Evolutionary conservation across 495 filamentous ascomycete species (phyloP).

Genomic region (Acidomyces sp.): DNA sequence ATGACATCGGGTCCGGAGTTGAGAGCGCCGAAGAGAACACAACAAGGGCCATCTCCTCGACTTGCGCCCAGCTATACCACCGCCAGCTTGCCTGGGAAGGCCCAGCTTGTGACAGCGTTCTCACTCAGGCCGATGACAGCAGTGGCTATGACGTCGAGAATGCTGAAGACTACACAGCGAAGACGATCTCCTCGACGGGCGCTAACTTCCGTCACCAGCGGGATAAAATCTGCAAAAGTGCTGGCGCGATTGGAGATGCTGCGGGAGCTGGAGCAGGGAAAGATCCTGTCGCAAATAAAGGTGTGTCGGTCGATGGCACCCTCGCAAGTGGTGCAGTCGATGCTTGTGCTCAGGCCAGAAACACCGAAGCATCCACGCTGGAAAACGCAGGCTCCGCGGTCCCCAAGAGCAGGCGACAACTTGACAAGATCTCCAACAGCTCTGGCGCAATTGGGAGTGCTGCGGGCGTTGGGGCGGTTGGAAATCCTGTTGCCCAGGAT

Average conservation of each 20-base stretch:
- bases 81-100: conserved; percentile 11
- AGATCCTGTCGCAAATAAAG: neutral
- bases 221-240: conserved; percentile 9
- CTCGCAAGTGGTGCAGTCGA: conserved; percentile 2
- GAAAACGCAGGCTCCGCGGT: conserved; percentile 6
- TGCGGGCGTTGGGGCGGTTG: neutral
- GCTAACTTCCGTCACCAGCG: conserved; percentile 2
- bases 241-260: conserved; percentile 1
- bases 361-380: neutral
- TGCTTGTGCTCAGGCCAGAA: neutral
- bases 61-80: too few relatives aligned
- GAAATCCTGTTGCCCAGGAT: neutral
- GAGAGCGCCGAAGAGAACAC: conserved; percentile 12
- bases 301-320: neutral
- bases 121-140: conserved; percentile 8
- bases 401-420: conserved; percentile 3
- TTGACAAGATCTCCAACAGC: conserved; percentile 12
- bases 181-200: neutral
- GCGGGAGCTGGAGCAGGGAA: conserved; percentile 3
- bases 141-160: conserved; percentile 12
- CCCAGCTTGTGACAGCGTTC: conserved; percentile 6
- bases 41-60: conserved; percentile 1
- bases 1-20: conserved; percentile 6
- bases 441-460: neutral
- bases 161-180: conserved; percentile 8